Evolutionary conservation across 495 filamentous ascomycete genomes (phyloP).

Genomic region (Penicillium cosmopolitanum): DNA sequence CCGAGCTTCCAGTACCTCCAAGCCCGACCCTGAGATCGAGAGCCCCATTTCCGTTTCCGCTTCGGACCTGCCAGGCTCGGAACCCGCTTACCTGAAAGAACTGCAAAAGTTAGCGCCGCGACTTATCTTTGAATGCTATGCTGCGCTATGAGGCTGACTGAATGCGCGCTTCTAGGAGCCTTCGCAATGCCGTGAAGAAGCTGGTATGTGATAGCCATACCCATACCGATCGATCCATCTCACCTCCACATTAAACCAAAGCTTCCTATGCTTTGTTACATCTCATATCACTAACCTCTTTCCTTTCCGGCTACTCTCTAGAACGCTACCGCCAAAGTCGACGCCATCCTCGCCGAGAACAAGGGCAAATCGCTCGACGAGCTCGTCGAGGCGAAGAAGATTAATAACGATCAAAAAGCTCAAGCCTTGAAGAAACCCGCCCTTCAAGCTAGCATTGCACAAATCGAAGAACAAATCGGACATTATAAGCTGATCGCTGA

Average conservation of each 20-base stretch:
- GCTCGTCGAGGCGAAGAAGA: constrained; percentile 78
- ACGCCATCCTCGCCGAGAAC: constrained; percentile 76
- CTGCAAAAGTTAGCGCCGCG: constrained; percentile 72
- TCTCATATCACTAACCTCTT: too few species aligned
- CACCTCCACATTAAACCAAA: background rate
- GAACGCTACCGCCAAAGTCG: constrained; percentile 78
- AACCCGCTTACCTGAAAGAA: constrained; percentile 80
- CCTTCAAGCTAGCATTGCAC: constrained; percentile 71
- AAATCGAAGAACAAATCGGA: constrained; percentile 81
- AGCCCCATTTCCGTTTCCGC: constrained; percentile 46
- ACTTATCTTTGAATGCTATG: background rate
- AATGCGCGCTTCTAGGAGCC: constrained; percentile 56
- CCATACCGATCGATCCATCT: background rate
- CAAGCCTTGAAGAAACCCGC: constrained; percentile 88
- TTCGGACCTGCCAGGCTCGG: constrained; percentile 51
- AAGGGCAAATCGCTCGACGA: constrained; percentile 76
- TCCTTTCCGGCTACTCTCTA: constrained; percentile 31
- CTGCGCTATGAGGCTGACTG: constrained; percentile 15
- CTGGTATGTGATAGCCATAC: constrained; percentile 60
- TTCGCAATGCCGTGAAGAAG: constrained; percentile 88
- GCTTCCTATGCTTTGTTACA: too few species aligned
- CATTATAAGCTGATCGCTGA: constrained; percentile 82
- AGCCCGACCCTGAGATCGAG: constrained; percentile 38
- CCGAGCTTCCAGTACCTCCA: constrained; percentile 34
- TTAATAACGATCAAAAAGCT: constrained; percentile 82